Conservation (phyloP, 2,329 filamentous ascomycete species). For the Pseudogymnoascus sp. region DNA sequence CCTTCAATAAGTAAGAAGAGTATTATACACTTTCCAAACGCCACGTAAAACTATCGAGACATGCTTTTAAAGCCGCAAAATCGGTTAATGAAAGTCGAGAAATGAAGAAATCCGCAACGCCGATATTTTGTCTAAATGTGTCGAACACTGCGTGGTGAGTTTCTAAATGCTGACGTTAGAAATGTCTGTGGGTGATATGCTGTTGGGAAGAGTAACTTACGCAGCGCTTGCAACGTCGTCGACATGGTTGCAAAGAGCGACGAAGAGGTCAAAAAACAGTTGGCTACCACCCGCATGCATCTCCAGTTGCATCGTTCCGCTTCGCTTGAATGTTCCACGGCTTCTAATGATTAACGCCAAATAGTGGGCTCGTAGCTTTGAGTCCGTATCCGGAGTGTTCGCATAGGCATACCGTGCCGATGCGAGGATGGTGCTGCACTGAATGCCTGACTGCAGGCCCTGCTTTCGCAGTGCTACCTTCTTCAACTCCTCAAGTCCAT, state of each 20-base stretch:
- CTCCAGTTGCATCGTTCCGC: conserved; percentile 90
- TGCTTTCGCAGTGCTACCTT: conserved; percentile 80
- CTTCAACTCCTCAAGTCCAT: conserved; percentile 77
- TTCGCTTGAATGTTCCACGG: conserved; percentile 82
- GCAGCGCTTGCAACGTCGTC: conserved; percentile 56
- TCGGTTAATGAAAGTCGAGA: conserved; percentile 14
- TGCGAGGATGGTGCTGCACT: conserved; percentile 75
- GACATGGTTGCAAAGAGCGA: conserved; percentile 86
- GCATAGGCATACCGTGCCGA: conserved; percentile 87
- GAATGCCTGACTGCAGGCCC: conserved; percentile 73
- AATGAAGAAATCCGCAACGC: conserved; percentile 10
- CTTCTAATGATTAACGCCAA: conserved; percentile 86
- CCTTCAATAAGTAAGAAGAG: not conserved
- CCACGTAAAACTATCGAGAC: not conserved
- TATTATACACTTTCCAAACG: conserved; percentile 7
- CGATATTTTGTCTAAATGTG: conserved; percentile 12
- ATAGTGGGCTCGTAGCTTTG: conserved; percentile 85
- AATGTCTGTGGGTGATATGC: not conserved
- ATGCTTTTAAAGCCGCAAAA: conserved; percentile 10
- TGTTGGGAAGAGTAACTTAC: conserved; percentile 36
- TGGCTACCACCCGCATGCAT: conserved; percentile 79
- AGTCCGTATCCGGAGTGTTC: conserved; percentile 82
- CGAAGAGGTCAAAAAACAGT: conserved; percentile 89
- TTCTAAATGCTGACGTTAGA: conserved; percentile 1
- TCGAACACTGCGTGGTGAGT: conserved; percentile 14